A percentile compares a stretch with the other conserved stretches of the same genome.
These are phyloP conservation scores for Tolypocladium tundrense DNA, from an alignment of 2,329 filamentous ascomycete species.

Conservation along the genomic window DNA sequence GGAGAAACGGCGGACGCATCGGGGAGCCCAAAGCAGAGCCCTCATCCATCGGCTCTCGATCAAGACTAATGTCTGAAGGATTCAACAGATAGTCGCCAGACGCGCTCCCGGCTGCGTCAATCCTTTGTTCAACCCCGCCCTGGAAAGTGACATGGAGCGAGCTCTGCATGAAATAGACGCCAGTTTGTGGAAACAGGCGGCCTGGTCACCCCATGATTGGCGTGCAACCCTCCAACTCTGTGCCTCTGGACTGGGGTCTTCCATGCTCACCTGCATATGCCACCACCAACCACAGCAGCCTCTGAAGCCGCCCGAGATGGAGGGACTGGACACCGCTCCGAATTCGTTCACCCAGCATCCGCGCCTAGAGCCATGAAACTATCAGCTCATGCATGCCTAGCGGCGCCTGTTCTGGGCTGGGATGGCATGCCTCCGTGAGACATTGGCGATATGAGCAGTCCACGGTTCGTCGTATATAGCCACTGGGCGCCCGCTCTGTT, in stretches of 20 bases:
- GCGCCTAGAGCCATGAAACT: not conserved
- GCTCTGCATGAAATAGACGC: constrained; percentile 18
- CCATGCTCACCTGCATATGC: constrained; percentile 4
- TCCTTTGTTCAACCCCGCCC: constrained; percentile 2
- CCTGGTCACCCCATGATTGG: constrained; percentile 18
- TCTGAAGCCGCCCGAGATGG: not conserved
- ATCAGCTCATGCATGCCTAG: constrained; percentile 19
- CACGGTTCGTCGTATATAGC: constrained; percentile 1
- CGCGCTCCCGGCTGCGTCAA: not conserved
- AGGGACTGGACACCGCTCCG: not conserved
- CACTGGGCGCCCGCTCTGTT: not conserved
- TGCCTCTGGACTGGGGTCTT: constrained; percentile 9
- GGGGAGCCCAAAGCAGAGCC: not conserved
- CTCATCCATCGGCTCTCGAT: not conserved
- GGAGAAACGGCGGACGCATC: not conserved
- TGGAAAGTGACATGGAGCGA: constrained; percentile 3
- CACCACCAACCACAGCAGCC: not conserved
- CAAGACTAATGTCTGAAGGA: not conserved
- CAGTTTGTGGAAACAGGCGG: constrained; percentile 16
- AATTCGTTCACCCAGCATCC: not conserved
- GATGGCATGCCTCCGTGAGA: constrained; percentile 3
- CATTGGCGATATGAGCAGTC: not conserved
- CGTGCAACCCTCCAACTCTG: not conserved
- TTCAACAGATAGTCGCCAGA: not conserved
- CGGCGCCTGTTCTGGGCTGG: constrained; percentile 14